Conservation (phyloP, 176 grass and related monocot species). For the Zoysia japonica region DNA sequence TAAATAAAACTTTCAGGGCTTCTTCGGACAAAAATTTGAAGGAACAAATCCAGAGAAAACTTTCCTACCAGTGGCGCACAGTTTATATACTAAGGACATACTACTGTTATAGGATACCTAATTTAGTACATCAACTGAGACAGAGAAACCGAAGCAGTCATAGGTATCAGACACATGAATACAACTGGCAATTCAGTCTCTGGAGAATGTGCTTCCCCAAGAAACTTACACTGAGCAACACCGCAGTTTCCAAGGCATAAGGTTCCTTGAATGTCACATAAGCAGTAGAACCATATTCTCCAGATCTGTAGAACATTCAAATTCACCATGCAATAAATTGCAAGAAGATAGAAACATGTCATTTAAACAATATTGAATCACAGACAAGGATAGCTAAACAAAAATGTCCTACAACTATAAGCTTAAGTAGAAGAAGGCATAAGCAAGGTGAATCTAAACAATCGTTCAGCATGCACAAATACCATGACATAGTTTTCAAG, state of each 20-base stretch:
- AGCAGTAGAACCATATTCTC: constrained; percentile 80
- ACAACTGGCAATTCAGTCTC: constrained; percentile 17
- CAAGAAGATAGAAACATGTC: background rate
- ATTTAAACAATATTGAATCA: background rate
- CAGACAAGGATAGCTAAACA: background rate
- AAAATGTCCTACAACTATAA: background rate
- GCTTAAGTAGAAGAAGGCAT: background rate
- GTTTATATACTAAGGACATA: background rate
- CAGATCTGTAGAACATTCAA: constrained; percentile 55
- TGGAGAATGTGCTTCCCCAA: constrained; percentile 8
- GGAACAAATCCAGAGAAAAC: background rate
- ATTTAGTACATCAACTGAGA: background rate
- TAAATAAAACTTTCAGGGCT: constrained; percentile 3
- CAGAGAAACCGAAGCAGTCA: background rate
- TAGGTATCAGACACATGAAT: background rate
- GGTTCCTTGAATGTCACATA: constrained; percentile 95
- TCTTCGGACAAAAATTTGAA: background rate
- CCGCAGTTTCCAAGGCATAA: constrained; percentile 93
- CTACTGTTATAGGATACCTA: no score
- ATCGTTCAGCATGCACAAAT: background rate
- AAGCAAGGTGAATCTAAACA: constrained; percentile 2
- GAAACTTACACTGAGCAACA: constrained; percentile 78
- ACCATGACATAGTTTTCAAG: background rate
- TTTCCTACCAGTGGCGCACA: background rate
- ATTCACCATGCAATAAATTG: constrained; percentile 38